phyloP scores from a whole-genome alignment of 495 filamentous ascomycete genomes.

The Penicillium angulare region DNA sequence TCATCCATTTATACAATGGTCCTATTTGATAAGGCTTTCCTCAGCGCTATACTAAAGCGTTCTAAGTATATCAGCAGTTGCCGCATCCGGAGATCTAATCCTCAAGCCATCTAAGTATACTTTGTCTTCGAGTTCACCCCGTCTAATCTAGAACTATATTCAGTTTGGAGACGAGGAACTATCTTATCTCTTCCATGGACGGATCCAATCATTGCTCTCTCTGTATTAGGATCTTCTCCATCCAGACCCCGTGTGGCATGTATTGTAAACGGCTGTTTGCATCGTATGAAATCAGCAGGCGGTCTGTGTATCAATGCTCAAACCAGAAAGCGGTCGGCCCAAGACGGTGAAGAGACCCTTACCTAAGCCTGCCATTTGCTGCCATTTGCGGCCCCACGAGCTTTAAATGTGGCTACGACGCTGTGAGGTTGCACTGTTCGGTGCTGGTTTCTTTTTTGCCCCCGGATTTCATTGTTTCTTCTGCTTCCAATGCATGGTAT shows the following conservation, averaged over 20 bases:
- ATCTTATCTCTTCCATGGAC: too few relatives aligned
- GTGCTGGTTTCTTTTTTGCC: not conserved
- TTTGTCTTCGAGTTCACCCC: too few relatives aligned
- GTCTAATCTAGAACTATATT: too few relatives aligned
- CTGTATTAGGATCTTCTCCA: too few relatives aligned
- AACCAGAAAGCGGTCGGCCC: not conserved
- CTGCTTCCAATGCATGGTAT: not conserved
- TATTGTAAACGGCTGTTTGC: not conserved
- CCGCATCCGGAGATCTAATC: too few relatives aligned
- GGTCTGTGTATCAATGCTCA: not conserved
- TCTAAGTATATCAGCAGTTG: too few relatives aligned
- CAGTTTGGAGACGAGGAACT: too few relatives aligned
- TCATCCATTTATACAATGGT: too few relatives aligned
- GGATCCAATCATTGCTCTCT: too few relatives aligned
- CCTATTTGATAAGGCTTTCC: too few relatives aligned
- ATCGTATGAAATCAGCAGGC: not conserved
- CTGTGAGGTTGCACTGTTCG: constrained; percentile 24
- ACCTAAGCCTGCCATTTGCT: not conserved
- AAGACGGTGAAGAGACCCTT: not conserved
- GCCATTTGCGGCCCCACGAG: not conserved
- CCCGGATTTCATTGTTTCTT: not conserved
- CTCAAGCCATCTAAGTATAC: too few relatives aligned
- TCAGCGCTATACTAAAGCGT: too few relatives aligned
- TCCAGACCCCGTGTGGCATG: not conserved
- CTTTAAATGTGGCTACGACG: constrained; percentile 21